phyloP scores from a whole-genome alignment of 345 rosid species.

The Populus euphratica region DNA sequence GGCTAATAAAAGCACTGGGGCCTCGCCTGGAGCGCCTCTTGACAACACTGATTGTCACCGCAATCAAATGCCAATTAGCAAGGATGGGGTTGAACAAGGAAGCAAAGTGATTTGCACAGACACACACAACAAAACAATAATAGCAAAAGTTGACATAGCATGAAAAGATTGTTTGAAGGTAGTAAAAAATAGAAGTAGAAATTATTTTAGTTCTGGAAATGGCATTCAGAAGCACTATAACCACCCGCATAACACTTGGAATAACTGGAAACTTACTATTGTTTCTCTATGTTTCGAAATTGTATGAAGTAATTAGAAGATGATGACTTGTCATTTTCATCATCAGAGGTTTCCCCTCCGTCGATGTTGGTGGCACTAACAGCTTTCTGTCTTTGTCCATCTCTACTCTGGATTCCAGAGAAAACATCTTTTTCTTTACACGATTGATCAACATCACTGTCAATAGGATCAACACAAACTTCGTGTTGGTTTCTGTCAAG shows the following conservation, averaged over 20 bases:
- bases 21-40: no score
- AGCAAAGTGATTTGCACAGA: background rate
- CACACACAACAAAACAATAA: background rate
- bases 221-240: background rate
- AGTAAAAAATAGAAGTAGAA: background rate
- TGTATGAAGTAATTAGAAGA: slow-evolving; percentile 10
- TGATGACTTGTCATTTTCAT: slow-evolving; percentile 21
- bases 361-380: slow-evolving; percentile 11
- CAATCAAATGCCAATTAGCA: background rate
- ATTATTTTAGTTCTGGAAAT: background rate
- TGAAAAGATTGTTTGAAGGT: background rate
- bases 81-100: background rate
- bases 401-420: slow-evolving; percentile 7
- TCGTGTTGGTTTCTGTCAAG: slow-evolving; percentile 22
- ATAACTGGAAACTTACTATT: slow-evolving; percentile 22
- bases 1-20: no score
- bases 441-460: slow-evolving; percentile 11
- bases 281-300: slow-evolving; percentile 6
- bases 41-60: background rate
- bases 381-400: slow-evolving; percentile 16
- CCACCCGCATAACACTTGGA: background rate
- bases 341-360: background rate
- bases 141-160: background rate
- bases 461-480: background rate
- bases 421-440: slow-evolving; percentile 1